Percentiles rank a stretch among this genome's conserved stretches.
Evolutionary conservation across 2,329 filamentous ascomycete genomes (phyloP).

Genomic region (Fusarium burgessii): DNA sequence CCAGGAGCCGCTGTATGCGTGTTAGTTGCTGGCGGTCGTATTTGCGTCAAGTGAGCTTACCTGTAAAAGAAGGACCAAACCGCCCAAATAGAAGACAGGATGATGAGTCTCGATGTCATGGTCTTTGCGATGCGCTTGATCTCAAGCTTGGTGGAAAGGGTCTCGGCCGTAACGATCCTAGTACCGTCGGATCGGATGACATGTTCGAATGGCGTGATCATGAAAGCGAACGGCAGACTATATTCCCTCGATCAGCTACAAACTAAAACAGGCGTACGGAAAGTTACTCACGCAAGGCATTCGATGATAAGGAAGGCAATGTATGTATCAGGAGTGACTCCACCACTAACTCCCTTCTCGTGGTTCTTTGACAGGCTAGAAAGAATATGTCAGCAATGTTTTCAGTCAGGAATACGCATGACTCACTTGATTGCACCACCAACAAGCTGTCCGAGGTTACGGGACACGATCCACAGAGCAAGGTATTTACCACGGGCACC

Average conservation of each 20-base stretch:
- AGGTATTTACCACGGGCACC: conserved; percentile 61
- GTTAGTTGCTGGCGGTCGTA: fast-evolving
- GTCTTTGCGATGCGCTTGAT: conserved; percentile 15
- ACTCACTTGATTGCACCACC: conserved; percentile 16
- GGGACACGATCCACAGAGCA: conserved; percentile 10
- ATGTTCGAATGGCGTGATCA: conserved; percentile 15
- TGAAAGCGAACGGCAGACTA: conserved; percentile 6
- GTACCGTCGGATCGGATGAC: conserved; percentile 21
- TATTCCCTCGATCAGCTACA: fast-evolving
- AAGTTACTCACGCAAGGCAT: neutral
- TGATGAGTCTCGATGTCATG: conserved; percentile 14
- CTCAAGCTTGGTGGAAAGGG: conserved; percentile 12
- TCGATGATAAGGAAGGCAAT: conserved; percentile 20
- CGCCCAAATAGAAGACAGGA: conserved; percentile 1
- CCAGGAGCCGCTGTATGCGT: neutral
- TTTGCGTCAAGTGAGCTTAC: fast-evolving
- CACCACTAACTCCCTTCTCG: conserved; percentile 8
- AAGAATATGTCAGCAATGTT: fast-evolving
- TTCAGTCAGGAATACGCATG: fast-evolving
- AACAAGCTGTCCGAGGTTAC: conserved; percentile 14
- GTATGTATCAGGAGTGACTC: conserved; percentile 13
- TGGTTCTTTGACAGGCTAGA: conserved; percentile 11
- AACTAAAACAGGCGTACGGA: fast-evolving
- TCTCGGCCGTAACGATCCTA: conserved; percentile 6
- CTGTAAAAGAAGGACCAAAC: conserved; percentile 22